Base-by-base conservation (phyloP, 441 rosid species). In the Pelargonium cotyledonis region DNA sequence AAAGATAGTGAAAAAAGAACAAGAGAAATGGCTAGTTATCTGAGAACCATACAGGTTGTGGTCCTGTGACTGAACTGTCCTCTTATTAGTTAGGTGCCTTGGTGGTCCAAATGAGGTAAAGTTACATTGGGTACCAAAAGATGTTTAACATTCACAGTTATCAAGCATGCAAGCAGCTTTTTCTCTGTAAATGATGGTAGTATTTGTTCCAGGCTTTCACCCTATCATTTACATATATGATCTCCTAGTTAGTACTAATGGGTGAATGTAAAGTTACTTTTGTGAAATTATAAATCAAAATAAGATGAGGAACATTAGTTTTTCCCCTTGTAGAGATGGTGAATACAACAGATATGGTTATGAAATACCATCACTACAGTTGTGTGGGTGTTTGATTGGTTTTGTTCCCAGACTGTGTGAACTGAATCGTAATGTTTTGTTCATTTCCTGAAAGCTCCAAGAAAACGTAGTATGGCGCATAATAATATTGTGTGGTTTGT, bases 61-160 rank as follows among this genome's bases (percentile, higher is more conserved):
- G 80, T 79, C 82, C 84, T 76, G 76, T 71, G 67, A 72, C 67
- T 70, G 31, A 51, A 61, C 53, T 74, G 61, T 65, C 57, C 55
- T 71, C 71, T 58, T 73, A 55, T 16, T 55, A 55, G 26, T 69
- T 71, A 71, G 43, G 65, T 68, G 73, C 69, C 63, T 76, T 76
- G 51, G 80, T 79, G 85, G 85, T 81, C 85, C 82, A 65, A 72
- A 60, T 68, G 57, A 63, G 78, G 69, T 66, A 68, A 76, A 76
- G 76, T 74, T 71, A 66, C 74, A 67, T 69, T 65, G 65, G 65
- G 70, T 70, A 15, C 7, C 26, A n/a, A 49, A 57, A 70, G 77
- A 55, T 70, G 70, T 76, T 76, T 70, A 79, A 74, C 78, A 75
- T 67, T 73, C 0, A n/a, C 61, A 55, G 18, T 6, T 55, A 55